Percentiles rank a stretch among this genome's conserved stretches.
Evolutionary conservation across 1,139 yeast species (phyloP).

Genomic region (Diutina scorzettiae): DNA sequence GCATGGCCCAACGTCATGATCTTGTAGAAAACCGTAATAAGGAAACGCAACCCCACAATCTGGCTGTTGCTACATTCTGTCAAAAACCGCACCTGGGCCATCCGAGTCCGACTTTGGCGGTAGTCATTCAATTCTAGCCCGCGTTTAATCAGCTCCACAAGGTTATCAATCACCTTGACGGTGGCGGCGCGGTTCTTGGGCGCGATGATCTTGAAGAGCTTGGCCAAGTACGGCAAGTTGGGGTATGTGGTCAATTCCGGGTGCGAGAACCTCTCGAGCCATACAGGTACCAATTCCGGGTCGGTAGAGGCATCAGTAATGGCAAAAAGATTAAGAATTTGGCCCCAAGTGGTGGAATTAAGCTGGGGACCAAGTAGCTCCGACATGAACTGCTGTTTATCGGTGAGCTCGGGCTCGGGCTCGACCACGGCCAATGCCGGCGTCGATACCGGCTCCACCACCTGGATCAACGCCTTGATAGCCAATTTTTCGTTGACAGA

Average conservation of each 20-base stretch:
- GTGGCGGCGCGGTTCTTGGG: constrained; percentile 28
- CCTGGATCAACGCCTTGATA: constrained; percentile 14
- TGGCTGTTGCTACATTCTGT: constrained; percentile 43
- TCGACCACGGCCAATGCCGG: constrained; percentile 10
- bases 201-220: constrained; percentile 15
- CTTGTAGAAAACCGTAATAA: constrained; percentile 46
- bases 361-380: background rate
- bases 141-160: constrained; percentile 48
- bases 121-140: constrained; percentile 62
- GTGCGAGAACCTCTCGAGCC: constrained; percentile 39
- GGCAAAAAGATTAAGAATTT: constrained; percentile 36
- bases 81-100: constrained; percentile 51
- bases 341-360: constrained; percentile 26
- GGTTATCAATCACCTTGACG: constrained; percentile 44
- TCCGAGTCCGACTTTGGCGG: constrained; percentile 45
- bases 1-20: constrained; percentile 61
- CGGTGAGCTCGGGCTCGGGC: constrained; percentile 11
- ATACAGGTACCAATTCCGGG: constrained; percentile 17
- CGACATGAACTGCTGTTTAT: constrained; percentile 39
- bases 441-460: constrained; percentile 12
- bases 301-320: constrained; percentile 36
- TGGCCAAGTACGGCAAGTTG: constrained; percentile 24
- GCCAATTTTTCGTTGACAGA: constrained; percentile 46
- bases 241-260: background rate
- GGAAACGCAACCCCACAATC: constrained; percentile 33